These are phyloP conservation scores for Alternaria hordeiaustralica DNA, from an alignment of 2,329 filamentous ascomycete genomes.

Conservation along the genomic window DNA sequence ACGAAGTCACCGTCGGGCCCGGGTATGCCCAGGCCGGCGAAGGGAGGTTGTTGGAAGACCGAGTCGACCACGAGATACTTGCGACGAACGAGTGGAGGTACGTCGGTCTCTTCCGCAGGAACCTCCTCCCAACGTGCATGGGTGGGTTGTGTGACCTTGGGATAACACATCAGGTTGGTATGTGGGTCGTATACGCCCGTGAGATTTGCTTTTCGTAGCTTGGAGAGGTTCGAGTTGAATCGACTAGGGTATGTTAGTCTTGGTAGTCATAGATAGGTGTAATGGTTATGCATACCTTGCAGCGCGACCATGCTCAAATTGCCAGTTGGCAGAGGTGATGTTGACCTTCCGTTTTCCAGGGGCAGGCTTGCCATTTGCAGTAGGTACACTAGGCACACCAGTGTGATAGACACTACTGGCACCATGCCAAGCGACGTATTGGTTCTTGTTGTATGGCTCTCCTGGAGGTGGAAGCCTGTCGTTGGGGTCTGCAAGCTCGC, in stretches of 20 bases:
- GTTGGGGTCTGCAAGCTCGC: constrained; percentile 88
- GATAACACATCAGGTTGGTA: constrained; percentile 90
- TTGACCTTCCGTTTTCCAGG: constrained; percentile 84
- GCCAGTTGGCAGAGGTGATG: constrained; percentile 95
- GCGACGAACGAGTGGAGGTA: constrained; percentile 64
- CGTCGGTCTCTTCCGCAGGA: constrained; percentile 49
- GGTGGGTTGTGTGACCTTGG: constrained; percentile 86
- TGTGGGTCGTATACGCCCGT: constrained; percentile 89
- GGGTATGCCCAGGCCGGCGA: constrained; percentile 65
- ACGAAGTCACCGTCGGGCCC: constrained; percentile 61
- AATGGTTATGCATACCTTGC: constrained; percentile 70
- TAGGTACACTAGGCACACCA: constrained; percentile 75
- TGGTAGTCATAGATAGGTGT: neutral
- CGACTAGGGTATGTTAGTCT: constrained; percentile 61
- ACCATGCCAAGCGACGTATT: constrained; percentile 98
- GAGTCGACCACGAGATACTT: constrained; percentile 70
- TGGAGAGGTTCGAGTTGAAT: constrained; percentile 79
- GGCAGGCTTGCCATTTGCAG: constrained; percentile 73
- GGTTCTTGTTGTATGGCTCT: constrained; percentile 96
- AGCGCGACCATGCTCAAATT: constrained; percentile 89
- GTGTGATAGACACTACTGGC: constrained; percentile 96
- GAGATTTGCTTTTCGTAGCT: constrained; percentile 71
- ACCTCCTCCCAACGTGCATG: constrained; percentile 83
- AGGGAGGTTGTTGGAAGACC: constrained; percentile 63
- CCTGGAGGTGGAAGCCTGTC: constrained; percentile 77